A percentile compares a stretch with the other conserved stretches of the same genome.
These are phyloP conservation scores for Hanseniaspora thailandica DNA, from an alignment of 805 yeast species.

Conservation along the genomic window DNA sequence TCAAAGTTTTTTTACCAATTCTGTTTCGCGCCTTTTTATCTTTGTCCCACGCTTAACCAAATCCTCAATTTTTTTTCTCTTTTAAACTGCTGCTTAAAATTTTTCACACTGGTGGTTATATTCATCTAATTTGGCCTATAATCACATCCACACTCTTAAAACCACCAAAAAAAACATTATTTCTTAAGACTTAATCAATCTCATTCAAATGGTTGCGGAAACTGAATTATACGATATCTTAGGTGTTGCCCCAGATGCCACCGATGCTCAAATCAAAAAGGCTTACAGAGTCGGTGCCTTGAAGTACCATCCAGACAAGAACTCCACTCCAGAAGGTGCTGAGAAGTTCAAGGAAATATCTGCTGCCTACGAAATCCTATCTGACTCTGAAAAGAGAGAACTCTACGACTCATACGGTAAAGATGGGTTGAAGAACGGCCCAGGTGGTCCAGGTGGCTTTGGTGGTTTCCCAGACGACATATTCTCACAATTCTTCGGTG, in stretches of 20 bases:
- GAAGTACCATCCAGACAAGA: conserved; percentile 75
- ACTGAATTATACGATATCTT: conserved; percentile 64
- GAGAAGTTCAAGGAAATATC: conserved; percentile 89
- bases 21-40: too few relatives aligned
- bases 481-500: conserved; percentile 58
- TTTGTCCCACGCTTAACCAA: too few relatives aligned
- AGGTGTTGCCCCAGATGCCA: conserved; percentile 60
- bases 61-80: too few relatives aligned
- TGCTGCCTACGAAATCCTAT: conserved; percentile 76
- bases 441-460: conserved; percentile 54
- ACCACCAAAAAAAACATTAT: conserved; percentile 16
- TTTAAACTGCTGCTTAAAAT: too few relatives aligned
- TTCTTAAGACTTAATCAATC: too few relatives aligned
- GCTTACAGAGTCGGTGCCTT: conserved; percentile 74
- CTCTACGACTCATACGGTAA: conserved; percentile 82
- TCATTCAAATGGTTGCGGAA: conserved; percentile 57
- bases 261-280: conserved; percentile 62
- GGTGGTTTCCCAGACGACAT: conserved; percentile 33
- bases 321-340: conserved; percentile 78
- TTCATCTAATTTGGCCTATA: too few relatives aligned
- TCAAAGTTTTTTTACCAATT: background rate
- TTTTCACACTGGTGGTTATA: too few relatives aligned
- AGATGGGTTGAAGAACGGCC: conserved; percentile 78
- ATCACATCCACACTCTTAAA: too few relatives aligned
- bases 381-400: conserved; percentile 80